Evolutionary conservation across 2,329 filamentous ascomycete genomes (phyloP).

Genomic region (Trichoderma gracile): DNA sequence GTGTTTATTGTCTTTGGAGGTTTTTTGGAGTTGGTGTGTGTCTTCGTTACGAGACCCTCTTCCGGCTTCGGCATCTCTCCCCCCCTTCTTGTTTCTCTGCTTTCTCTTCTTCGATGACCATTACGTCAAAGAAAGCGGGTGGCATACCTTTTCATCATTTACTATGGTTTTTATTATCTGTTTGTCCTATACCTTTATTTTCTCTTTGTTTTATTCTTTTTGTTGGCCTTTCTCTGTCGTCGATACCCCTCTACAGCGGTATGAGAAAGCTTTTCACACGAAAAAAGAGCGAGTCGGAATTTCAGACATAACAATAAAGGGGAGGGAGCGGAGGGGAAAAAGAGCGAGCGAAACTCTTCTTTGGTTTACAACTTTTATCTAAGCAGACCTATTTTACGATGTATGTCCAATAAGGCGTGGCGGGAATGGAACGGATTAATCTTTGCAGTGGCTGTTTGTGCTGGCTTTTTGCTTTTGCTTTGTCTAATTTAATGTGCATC

Average conservation of each 20-base stretch:
- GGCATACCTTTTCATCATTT: neutral
- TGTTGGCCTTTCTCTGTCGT: slow-evolving; percentile 25
- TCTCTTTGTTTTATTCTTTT: neutral
- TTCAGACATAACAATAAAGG: slow-evolving; percentile 3
- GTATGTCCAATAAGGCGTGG: slow-evolving; percentile 18
- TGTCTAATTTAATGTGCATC: neutral
- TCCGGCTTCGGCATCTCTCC: neutral
- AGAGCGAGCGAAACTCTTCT: slow-evolving; percentile 15
- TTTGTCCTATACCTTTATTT: neutral
- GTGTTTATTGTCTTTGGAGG: slow-evolving; percentile 38
- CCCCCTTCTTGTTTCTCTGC: neutral
- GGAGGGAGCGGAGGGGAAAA: neutral
- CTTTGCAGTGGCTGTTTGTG: slow-evolving; percentile 2
- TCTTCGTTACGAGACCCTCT: neutral
- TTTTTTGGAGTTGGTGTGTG: neutral
- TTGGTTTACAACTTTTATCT: neutral
- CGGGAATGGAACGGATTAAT: neutral
- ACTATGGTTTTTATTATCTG: slow-evolving; percentile 7
- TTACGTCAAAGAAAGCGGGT: slow-evolving; percentile 5
- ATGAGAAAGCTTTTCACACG: slow-evolving; percentile 29
- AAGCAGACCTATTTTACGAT: slow-evolving; percentile 21
- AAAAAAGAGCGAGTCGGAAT: slow-evolving; percentile 2
- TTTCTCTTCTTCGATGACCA: slow-evolving; percentile 11
- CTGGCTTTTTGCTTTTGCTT: neutral
- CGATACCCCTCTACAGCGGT: slow-evolving; percentile 29